phyloP scores from a whole-genome alignment of 345 rosid genomes.

The Psidium friedrichsthalianum region DNA sequence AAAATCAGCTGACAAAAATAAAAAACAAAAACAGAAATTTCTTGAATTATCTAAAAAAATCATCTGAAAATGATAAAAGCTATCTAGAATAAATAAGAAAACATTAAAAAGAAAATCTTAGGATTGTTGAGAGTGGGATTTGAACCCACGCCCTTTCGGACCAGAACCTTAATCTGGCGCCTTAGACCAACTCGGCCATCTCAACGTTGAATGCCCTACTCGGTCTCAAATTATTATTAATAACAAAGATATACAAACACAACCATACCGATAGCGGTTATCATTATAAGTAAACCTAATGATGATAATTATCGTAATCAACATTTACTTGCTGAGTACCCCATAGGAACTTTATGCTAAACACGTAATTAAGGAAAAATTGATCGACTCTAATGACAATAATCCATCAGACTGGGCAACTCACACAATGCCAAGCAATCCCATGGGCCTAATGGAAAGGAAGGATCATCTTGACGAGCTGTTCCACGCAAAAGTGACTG shows the following conservation, averaged over 20 bases:
- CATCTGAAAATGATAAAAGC: background rate
- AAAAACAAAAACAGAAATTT: background rate
- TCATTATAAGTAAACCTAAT: background rate
- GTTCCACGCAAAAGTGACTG: background rate
- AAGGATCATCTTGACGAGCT: background rate
- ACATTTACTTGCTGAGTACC: background rate
- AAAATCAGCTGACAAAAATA: too few relatives aligned
- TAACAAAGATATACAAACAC: fast-evolving
- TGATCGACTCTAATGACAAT: background rate
- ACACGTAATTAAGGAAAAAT: background rate
- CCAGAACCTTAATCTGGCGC: conserved; percentile 99
- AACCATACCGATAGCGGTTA: background rate
- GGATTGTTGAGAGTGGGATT: conserved; percentile 95
- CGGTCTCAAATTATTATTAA: fast-evolving
- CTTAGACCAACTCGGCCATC: conserved; percentile 99
- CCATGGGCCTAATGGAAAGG: background rate
- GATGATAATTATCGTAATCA: background rate
- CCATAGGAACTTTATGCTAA: background rate
- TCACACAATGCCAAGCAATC: background rate
- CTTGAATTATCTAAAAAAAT: background rate
- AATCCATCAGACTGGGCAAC: background rate
- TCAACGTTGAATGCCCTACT: fast-evolving
- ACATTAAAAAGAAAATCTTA: background rate
- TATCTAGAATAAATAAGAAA: background rate
- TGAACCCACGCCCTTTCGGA: conserved; percentile 99